These are phyloP conservation scores for Lagerstroemia speciosa DNA, from an alignment of 345 rosid genomes.

Conservation along the genomic window DNA sequence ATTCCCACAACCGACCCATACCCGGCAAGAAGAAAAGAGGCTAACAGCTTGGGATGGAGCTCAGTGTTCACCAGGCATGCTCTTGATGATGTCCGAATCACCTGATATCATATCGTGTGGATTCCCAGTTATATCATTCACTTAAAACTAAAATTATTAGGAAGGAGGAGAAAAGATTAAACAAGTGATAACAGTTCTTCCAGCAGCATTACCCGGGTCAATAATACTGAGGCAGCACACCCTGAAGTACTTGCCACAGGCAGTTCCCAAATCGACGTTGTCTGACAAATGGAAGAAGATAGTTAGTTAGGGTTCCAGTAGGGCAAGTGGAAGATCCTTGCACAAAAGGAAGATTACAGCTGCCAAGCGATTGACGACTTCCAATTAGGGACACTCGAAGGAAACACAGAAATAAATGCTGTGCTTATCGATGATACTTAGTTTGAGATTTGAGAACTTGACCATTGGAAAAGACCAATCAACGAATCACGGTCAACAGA, in stretches of 20 bases:
- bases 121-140: neutral
- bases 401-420: neutral
- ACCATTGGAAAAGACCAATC: too few relatives aligned
- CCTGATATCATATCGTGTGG: slow-evolving; percentile 9
- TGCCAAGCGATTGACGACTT: neutral
- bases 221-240: slow-evolving; percentile 32
- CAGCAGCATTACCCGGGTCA: slow-evolving; percentile 18
- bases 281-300: slow-evolving; percentile 11
- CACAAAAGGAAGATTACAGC: neutral
- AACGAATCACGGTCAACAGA: too few relatives aligned
- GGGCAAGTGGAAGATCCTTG: neutral
- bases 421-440: too few relatives aligned
- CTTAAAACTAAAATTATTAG: neutral
- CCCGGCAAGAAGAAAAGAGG: neutral
- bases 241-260: slow-evolving; percentile 31
- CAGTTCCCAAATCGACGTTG: slow-evolving; percentile 32
- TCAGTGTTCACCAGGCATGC: slow-evolving; percentile 23
- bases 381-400: neutral
- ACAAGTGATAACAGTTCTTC: too few relatives aligned
- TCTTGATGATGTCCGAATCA: slow-evolving; percentile 36
- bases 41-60: neutral
- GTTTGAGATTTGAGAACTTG: too few relatives aligned
- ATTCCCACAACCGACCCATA: neutral
- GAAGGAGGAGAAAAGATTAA: neutral
- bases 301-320: neutral